These are phyloP conservation scores for Glonium stellatum DNA, from an alignment of 495 filamentous ascomycete genomes.

Conservation along the genomic window DNA sequence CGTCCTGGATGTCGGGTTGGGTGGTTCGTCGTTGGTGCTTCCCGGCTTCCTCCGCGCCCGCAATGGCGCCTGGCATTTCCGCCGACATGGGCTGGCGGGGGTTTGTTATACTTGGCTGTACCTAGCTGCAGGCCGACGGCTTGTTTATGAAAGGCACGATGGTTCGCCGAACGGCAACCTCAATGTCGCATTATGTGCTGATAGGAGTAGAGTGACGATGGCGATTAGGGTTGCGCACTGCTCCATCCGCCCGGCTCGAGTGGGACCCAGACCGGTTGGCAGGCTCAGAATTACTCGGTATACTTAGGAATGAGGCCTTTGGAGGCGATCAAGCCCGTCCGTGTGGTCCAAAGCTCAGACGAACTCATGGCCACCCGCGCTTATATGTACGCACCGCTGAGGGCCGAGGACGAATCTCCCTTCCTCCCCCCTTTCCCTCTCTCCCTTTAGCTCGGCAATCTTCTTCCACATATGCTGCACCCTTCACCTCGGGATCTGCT, in stretches of 20 bases:
- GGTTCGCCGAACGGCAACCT: background rate
- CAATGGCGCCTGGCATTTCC: background rate
- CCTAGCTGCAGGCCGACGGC: background rate
- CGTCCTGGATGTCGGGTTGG: constrained; percentile 48
- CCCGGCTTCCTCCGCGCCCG: background rate
- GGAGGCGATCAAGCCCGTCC: background rate
- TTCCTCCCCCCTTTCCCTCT: background rate
- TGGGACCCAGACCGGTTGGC: background rate
- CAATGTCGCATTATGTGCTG: background rate
- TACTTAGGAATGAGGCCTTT: constrained; percentile 1
- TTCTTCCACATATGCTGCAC: background rate
- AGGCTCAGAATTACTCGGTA: background rate
- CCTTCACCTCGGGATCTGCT: background rate
- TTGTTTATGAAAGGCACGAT: background rate
- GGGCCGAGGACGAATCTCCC: background rate
- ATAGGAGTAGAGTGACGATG: background rate
- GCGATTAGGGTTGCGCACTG: background rate
- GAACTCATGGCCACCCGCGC: background rate
- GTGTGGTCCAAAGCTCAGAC: background rate
- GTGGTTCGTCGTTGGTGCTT: constrained; percentile 1
- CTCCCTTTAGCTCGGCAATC: background rate
- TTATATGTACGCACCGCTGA: background rate
- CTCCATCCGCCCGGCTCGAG: constrained; percentile 3
- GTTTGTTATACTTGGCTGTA: background rate
- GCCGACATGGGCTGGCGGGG: background rate